A percentile compares a stretch with the other conserved stretches of the same genome.
These are phyloP conservation scores for Marchantia paleacea DNA, from an alignment of 225 moss, liverwort and hornwort genomes.

Conservation along the genomic window DNA sequence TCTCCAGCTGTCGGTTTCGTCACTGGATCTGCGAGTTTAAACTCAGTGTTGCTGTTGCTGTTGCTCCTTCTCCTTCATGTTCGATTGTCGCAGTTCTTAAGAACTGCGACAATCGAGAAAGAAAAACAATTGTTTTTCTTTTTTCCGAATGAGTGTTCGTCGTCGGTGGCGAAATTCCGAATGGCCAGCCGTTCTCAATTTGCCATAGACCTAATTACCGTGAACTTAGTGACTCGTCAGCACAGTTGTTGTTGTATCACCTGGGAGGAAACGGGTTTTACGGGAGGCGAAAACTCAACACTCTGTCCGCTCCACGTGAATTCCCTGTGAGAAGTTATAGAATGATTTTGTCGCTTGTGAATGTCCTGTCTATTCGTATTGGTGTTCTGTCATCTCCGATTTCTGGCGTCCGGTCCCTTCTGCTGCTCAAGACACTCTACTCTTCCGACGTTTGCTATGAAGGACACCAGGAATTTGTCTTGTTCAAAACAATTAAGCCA, in stretches of 20 bases:
- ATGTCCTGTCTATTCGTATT: not conserved
- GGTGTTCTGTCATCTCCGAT: not conserved
- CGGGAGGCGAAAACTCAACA: not conserved
- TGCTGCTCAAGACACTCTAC: not conserved
- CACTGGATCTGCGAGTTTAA: too few species aligned
- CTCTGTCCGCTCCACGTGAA: not conserved
- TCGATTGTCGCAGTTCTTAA: too few species aligned
- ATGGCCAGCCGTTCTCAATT: too few species aligned
- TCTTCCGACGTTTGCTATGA: not conserved
- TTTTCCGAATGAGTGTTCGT: not conserved
- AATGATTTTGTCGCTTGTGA: not conserved
- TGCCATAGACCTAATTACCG: not conserved
- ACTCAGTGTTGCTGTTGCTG: too few species aligned
- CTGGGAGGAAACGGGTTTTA: not conserved
- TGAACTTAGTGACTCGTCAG: not conserved
- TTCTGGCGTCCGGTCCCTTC: not conserved
- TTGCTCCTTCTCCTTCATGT: too few species aligned
- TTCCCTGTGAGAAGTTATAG: too few species aligned
- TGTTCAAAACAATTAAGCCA: not conserved
- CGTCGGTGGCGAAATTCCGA: not conserved
- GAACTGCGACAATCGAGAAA: too few species aligned
- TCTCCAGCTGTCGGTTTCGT: not conserved
- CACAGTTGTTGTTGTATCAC: not conserved
- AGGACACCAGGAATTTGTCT: not conserved
- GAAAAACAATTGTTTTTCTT: not conserved